Evolutionary conservation across 768 basidiomycete species (phyloP).

Genomic region (Mycena leptocephala): DNA sequence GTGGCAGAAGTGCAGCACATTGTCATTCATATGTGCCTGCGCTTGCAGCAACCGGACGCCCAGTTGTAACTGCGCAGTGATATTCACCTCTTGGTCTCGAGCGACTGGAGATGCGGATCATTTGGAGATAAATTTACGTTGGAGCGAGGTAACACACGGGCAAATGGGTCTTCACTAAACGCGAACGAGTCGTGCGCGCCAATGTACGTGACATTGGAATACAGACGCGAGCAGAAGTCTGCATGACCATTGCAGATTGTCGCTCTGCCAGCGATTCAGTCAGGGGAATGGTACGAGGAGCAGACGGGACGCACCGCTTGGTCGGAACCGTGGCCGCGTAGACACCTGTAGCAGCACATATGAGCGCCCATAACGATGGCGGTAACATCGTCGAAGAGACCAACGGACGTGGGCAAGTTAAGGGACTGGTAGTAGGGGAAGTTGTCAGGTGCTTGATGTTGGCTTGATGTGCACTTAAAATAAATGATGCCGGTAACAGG

Average conservation of each 20-base stretch:
- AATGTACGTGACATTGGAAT: slow-evolving; percentile 67
- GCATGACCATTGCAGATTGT: slow-evolving; percentile 77
- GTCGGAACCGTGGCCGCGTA: background rate
- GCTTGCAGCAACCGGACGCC: slow-evolving; percentile 76
- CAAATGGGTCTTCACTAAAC: slow-evolving; percentile 62
- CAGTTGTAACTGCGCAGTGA: slow-evolving; percentile 63
- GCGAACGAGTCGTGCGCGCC: slow-evolving; percentile 74
- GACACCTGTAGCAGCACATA: background rate
- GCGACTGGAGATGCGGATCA: slow-evolving; percentile 43
- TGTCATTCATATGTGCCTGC: slow-evolving; percentile 64
- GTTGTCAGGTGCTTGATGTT: slow-evolving; percentile 17
- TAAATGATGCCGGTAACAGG: background rate
- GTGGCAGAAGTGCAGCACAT: slow-evolving; percentile 78
- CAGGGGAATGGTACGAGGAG: background rate
- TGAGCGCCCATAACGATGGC: slow-evolving; percentile 3
- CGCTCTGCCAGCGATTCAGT: slow-evolving; percentile 45
- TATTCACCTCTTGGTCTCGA: slow-evolving; percentile 66
- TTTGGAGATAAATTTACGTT: slow-evolving; percentile 18
- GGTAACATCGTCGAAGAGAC: background rate
- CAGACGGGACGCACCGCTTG: background rate
- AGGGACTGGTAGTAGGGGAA: background rate
- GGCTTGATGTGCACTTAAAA: background rate
- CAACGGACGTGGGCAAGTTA: background rate
- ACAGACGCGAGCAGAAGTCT: slow-evolving; percentile 72
- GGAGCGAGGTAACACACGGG: slow-evolving; percentile 52